Evolutionary conservation across 345 rosid genomes (phyloP).

Genomic region (Eucalyptus viminalis): DNA sequence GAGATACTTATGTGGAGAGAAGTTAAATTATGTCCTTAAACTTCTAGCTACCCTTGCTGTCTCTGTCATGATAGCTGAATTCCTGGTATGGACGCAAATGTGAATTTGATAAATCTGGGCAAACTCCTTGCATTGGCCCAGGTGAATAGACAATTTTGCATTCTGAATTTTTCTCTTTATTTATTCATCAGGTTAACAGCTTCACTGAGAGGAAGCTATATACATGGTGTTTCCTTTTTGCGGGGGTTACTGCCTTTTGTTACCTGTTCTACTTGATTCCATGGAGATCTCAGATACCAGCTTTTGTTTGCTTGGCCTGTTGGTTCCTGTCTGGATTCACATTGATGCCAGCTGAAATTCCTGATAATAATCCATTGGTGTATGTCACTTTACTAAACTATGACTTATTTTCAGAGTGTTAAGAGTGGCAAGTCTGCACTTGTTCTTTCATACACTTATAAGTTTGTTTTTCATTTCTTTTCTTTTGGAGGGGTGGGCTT

Average conservation of each 20-base stretch:
- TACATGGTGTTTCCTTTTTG: conserved; percentile 75
- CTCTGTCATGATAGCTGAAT: conserved; percentile 57
- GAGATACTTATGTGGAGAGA: conserved; percentile 42
- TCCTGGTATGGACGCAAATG: conserved; percentile 44
- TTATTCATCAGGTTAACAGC: conserved; percentile 73
- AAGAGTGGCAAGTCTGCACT: background rate
- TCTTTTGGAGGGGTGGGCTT: background rate
- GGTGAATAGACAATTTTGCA: background rate
- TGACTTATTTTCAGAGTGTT: background rate
- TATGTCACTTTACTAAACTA: conserved; percentile 15
- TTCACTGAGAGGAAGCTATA: conserved; percentile 88
- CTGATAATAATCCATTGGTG: conserved; percentile 85
- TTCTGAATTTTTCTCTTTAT: conserved; percentile 1
- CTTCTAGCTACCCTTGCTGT: conserved; percentile 38
- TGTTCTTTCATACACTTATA: background rate
- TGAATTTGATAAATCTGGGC: background rate
- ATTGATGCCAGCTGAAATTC: conserved; percentile 96
- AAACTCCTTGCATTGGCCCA: background rate
- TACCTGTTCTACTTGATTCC: conserved; percentile 54
- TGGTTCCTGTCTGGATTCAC: conserved; percentile 84
- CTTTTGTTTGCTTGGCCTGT: conserved; percentile 64
- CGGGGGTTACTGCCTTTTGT: conserved; percentile 44
- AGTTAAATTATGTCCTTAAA: conserved; percentile 25
- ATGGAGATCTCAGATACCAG: conserved; percentile 68
- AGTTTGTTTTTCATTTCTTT: background rate